Conservation (phyloP, 805 yeast genomes). For the Teunomyces tritomae region DNA sequence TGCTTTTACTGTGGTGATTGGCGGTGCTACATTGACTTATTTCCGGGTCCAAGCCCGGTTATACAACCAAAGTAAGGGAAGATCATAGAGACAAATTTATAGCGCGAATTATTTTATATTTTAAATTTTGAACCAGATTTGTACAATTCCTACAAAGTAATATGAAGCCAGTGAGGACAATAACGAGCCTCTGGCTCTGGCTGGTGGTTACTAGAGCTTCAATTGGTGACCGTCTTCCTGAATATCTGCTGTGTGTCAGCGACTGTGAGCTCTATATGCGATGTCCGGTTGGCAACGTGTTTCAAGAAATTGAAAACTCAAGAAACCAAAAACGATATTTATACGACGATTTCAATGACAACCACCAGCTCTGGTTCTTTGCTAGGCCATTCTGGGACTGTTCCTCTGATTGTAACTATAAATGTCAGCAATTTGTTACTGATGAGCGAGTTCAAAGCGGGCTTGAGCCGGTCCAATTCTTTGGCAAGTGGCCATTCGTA, state of each 20-base stretch:
- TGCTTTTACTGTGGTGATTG: constrained; percentile 40
- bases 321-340: background rate
- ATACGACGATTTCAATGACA: constrained; percentile 4
- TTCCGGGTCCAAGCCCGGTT: constrained; percentile 20
- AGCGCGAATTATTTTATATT: no score
- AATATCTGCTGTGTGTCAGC: constrained; percentile 21
- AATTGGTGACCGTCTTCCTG: constrained; percentile 33
- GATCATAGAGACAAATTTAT: background rate
- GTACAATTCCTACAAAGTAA: no score
- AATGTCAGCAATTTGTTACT: constrained; percentile 38
- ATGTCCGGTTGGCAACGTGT: constrained; percentile 13
- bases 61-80: background rate
- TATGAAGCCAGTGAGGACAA: background rate
- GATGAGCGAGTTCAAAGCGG: constrained; percentile 16
- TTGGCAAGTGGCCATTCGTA: constrained; percentile 44
- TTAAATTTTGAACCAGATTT: background rate
- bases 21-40: constrained; percentile 40
- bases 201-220: constrained; percentile 10
- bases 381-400: constrained; percentile 31
- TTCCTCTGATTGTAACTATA: constrained; percentile 34
- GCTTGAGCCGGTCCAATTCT: constrained; percentile 35
- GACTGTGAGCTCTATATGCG: constrained; percentile 22
- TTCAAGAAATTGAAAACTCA: constrained; percentile 12
- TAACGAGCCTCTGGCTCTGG: background rate
- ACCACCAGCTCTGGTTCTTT: constrained; percentile 6